Conservation (phyloP, 2,329 filamentous ascomycete species). For the Fusarium foetens region DNA sequence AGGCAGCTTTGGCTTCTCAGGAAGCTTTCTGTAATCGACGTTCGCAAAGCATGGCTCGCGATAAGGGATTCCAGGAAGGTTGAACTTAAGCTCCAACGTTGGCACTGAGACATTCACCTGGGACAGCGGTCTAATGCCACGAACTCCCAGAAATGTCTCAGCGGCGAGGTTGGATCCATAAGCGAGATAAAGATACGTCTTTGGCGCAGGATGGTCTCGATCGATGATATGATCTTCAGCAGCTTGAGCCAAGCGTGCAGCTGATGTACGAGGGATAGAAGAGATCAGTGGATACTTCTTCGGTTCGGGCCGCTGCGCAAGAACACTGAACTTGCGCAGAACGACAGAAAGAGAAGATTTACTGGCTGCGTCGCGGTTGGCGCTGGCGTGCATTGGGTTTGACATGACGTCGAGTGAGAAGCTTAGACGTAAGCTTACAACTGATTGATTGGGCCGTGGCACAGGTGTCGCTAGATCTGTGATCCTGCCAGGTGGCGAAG, state of each 20-base stretch:
- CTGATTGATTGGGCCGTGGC: not conserved
- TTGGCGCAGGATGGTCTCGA: conserved; percentile 35
- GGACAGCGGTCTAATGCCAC: conserved; percentile 84
- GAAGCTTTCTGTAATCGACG: conserved; percentile 69
- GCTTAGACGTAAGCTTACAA: conserved; percentile 23
- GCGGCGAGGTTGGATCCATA: conserved; percentile 91
- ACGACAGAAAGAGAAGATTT: conserved; percentile 27
- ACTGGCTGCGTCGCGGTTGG: conserved; percentile 4
- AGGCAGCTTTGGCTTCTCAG: conserved; percentile 51
- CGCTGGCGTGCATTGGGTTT: conserved; percentile 1
- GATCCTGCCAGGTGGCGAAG: not conserved
- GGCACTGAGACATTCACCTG: conserved; percentile 86
- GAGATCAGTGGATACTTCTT: conserved; percentile 45
- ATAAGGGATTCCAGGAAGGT: conserved; percentile 87
- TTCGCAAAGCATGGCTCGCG: conserved; percentile 93
- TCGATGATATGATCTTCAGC: conserved; percentile 40
- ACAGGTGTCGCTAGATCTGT: not conserved
- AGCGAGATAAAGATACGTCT: conserved; percentile 80
- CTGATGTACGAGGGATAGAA: conserved; percentile 49
- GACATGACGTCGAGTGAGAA: conserved; percentile 25
- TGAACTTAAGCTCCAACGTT: conserved; percentile 80
- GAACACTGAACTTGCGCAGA: conserved; percentile 41
- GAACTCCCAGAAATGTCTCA: conserved; percentile 79
- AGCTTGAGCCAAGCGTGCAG: conserved; percentile 45
- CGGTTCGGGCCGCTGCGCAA: conserved; percentile 31